These are phyloP conservation scores for Paecilomyces variotii DNA, from an alignment of 2,329 filamentous ascomycete genomes.

Conservation along the genomic window DNA sequence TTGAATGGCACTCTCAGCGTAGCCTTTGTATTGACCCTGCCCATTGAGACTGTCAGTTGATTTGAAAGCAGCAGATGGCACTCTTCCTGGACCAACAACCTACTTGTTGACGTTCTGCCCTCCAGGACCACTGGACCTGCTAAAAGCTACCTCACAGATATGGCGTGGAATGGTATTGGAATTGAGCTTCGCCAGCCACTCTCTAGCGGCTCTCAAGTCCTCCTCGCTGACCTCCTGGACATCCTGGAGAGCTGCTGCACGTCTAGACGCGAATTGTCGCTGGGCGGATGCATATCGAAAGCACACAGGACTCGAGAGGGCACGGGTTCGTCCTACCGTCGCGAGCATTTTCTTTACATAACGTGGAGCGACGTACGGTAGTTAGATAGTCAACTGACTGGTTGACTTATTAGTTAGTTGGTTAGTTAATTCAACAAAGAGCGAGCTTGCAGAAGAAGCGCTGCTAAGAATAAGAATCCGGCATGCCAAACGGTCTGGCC, in stretches of 20 bases:
- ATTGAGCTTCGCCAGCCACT: conserved; percentile 50
- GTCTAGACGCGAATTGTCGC: conserved; percentile 21
- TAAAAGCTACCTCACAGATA: conserved; percentile 54
- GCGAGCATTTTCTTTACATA: not conserved
- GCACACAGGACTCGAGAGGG: not conserved
- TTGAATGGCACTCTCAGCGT: conserved; percentile 51
- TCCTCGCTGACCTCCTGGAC: conserved; percentile 16
- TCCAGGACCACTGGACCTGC: conserved; percentile 56
- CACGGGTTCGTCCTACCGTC: not conserved
- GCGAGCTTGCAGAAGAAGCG: not conserved
- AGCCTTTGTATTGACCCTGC: conserved; percentile 59
- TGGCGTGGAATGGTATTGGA: conserved; percentile 47
- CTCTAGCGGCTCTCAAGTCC: conserved; percentile 39
- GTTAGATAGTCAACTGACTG: too few species aligned
- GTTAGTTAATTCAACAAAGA: too few species aligned
- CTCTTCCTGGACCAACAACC: conserved; percentile 11
- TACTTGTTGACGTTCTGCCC: conserved; percentile 65
- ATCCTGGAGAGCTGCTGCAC: conserved; percentile 7
- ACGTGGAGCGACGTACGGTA: not conserved
- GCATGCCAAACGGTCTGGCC: not conserved
- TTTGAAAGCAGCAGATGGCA: not conserved
- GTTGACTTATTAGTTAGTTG: too few species aligned
- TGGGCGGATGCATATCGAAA: not conserved
- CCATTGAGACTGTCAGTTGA: not conserved
- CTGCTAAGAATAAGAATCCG: not conserved